Base-by-base conservation (phyloP, 2,329 filamentous ascomycete species). In the Aspergillus udagawae region DNA sequence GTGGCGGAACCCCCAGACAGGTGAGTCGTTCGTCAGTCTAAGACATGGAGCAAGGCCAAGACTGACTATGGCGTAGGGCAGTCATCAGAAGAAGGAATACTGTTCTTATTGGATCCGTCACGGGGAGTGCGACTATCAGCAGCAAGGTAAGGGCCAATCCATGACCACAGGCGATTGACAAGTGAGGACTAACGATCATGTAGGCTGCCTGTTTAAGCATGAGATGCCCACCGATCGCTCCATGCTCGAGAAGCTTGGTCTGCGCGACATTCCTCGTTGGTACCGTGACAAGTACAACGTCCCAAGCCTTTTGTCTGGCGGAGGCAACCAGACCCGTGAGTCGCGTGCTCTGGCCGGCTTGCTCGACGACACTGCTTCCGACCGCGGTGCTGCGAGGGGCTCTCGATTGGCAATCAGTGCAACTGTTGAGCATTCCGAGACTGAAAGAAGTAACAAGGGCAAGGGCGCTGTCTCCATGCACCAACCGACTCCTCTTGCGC, bases 61-160 rank as follows among this genome's bases (percentile, higher is more conserved):
- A n/a, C 49, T 65, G 52, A 65, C 55, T 32, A 27, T 52, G 29
- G n/a, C 38, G 4, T 51, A 58, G 52, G 52, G 57, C 49, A 27
- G 52, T 25, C 51, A 61, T 29, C 20, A 53, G 5, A 84, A 83
- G 66, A 96, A 96, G 71, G 78, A 88, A 25, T 96, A 89, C 73
- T 96, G 92, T 75, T 90, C 91, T 57, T 91, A 93, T 73, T 97
- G 92, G 92, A 87, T 96, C 54, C 87, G 90, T 65, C 87, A 89
- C 57, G 92, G 91, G 21, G 85, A 90, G 47, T 97, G 92, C 71
- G 89, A 89, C 60, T 97, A 91, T 72, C 86, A 83, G 3, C 90
- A 95, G 71, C 87, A 92, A 68, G 92, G 75, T 72, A 64, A 54
- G 66, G 57, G 12, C 7, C 20, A 21, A 49, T 25, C 5, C 20